Conservation (phyloP, 768 basidiomycete genomes). For the Neoboletus brunneissimus region DNA sequence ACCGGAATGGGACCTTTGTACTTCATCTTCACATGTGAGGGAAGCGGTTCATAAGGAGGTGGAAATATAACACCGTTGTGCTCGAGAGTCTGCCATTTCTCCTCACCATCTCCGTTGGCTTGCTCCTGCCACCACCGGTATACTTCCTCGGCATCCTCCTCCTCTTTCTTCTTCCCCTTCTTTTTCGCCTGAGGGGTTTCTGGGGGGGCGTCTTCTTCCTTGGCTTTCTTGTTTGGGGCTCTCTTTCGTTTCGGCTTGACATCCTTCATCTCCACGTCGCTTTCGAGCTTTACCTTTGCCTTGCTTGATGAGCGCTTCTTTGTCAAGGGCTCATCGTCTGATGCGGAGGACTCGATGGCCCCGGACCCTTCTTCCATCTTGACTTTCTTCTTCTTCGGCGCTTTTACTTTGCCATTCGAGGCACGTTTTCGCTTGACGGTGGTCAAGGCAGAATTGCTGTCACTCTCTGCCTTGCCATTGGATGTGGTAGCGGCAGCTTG, state of each 20-base stretch:
- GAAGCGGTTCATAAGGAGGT: conserved; percentile 86
- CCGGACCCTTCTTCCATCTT: conserved; percentile 48
- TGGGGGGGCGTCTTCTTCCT: conserved; percentile 44
- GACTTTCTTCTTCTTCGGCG: conserved; percentile 63
- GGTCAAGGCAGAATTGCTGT: conserved; percentile 43
- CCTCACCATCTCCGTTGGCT: conserved; percentile 66
- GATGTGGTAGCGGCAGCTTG: conserved; percentile 31
- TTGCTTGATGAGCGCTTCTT: conserved; percentile 32
- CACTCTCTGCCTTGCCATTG: conserved; percentile 41
- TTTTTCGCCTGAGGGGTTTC: conserved; percentile 48
- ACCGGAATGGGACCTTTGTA: conserved; percentile 71
- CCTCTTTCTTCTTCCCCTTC: conserved; percentile 56
- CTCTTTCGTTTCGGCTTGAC: conserved; percentile 44
- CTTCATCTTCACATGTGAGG: conserved; percentile 84
- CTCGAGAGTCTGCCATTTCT: conserved; percentile 94
- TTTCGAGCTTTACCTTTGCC: conserved; percentile 45
- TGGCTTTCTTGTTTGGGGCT: conserved; percentile 49
- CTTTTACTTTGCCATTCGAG: conserved; percentile 46
- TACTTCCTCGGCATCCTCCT: conserved; percentile 62
- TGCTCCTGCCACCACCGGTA: conserved; percentile 88
- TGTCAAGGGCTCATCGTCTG: conserved; percentile 36
- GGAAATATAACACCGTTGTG: conserved; percentile 96
- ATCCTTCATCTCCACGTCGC: conserved; percentile 46
- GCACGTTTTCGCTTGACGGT: conserved; percentile 44
- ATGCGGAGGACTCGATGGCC: conserved; percentile 22